Evolutionary conservation across 768 basidiomycete genomes (phyloP).

Genomic region (Amanita pallidorosea): DNA sequence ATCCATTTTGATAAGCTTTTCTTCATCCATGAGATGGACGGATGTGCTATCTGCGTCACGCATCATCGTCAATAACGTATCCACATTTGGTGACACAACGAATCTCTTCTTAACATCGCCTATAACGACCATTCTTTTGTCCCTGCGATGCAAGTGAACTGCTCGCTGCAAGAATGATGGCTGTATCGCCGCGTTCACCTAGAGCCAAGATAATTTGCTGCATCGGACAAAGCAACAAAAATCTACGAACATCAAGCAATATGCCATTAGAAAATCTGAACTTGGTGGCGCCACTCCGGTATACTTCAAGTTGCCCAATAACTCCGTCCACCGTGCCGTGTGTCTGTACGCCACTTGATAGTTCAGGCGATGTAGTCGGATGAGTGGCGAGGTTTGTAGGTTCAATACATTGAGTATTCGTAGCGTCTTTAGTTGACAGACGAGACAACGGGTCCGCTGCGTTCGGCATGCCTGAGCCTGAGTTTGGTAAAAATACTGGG

Average conservation of each 20-base stretch:
- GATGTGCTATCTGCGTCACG: conserved; percentile 35
- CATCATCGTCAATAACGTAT: conserved; percentile 59
- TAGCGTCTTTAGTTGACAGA: conserved; percentile 37
- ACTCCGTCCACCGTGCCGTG: conserved; percentile 52
- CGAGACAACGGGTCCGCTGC: conserved; percentile 19
- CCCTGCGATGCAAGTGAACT: conserved; percentile 52
- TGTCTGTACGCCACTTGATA: conserved; percentile 17
- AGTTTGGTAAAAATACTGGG: conserved; percentile 50
- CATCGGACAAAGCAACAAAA: background rate
- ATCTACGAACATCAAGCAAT: conserved; percentile 60
- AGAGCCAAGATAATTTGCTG: background rate
- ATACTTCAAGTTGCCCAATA: conserved; percentile 79
- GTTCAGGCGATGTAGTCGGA: conserved; percentile 13
- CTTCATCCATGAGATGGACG: conserved; percentile 23
- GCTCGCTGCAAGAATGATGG: conserved; percentile 87
- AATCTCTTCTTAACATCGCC: conserved; percentile 87
- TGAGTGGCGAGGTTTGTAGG: conserved; percentile 16
- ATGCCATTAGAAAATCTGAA: conserved; percentile 78
- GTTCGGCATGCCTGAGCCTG: conserved; percentile 9
- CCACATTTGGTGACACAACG: conserved; percentile 75
- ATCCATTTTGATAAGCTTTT: conserved; percentile 48
- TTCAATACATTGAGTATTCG: conserved; percentile 57
- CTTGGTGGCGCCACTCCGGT: conserved; percentile 77
- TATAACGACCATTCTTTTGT: conserved; percentile 55
- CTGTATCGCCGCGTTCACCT: conserved; percentile 78